These are phyloP conservation scores for Dendrocalamus latiflorus DNA, from an alignment of 202 grass and related monocot genomes.

Conservation along the genomic window DNA sequence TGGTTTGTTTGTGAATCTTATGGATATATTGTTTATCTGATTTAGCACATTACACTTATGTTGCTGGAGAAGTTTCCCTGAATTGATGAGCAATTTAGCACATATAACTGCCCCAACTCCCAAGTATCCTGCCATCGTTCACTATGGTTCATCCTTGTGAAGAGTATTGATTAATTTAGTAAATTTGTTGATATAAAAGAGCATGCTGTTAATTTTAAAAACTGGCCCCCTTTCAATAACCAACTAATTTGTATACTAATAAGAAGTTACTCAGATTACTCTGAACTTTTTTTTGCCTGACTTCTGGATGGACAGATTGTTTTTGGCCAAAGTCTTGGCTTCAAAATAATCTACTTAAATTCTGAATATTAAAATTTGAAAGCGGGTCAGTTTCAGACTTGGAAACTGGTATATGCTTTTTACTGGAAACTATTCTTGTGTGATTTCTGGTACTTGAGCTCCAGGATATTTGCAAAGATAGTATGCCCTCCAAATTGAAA, in stretches of 20 bases:
- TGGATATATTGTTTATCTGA: background rate
- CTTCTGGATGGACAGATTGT: slow-evolving; percentile 28
- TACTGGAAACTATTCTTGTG: background rate
- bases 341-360: slow-evolving; percentile 7
- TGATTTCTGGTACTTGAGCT: background rate
- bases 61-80: background rate
- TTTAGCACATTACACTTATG: background rate
- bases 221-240: background rate
- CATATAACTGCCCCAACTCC: background rate
- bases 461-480: background rate
- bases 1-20: background rate
- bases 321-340: slow-evolving; percentile 18
- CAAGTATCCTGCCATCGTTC: background rate
- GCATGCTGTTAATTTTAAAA: background rate
- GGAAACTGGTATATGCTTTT: background rate
- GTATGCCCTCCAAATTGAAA: background rate
- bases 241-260: slow-evolving; percentile 15
- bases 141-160: background rate
- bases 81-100: background rate
- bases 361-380: background rate
- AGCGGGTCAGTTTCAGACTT: slow-evolving; percentile 9
- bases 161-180: background rate
- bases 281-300: background rate
- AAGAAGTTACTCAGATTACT: slow-evolving; percentile 19
- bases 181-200: slow-evolving; percentile 10